These are phyloP conservation scores for Blastobotrys niveus DNA, from an alignment of 1,139 yeast genomes.

Conservation along the genomic window DNA sequence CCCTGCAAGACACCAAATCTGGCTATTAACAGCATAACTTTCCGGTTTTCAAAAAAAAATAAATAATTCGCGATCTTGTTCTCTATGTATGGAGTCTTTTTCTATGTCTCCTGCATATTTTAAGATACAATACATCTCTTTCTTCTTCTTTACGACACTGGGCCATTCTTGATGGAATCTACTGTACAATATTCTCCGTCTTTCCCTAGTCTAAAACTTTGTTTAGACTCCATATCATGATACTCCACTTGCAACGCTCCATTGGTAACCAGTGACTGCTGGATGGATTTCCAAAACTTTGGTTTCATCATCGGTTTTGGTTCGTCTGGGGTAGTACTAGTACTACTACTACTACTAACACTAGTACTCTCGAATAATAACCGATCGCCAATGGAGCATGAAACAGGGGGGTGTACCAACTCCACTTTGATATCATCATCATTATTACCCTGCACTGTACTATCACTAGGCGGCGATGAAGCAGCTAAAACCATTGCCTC, in stretches of 20 bases:
- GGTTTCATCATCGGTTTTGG: conserved; percentile 15
- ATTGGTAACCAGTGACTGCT: conserved; percentile 15
- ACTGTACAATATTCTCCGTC: conserved; percentile 14
- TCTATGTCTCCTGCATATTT: no score
- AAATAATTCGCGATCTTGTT: no score
- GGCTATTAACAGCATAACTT: no score
- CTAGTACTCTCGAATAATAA: conserved; percentile 25
- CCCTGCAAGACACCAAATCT: no score
- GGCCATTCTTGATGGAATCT: conserved; percentile 13
- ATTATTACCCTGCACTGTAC: neutral
- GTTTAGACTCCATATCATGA: conserved; percentile 8
- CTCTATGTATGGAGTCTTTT: no score
- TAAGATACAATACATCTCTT: no score
- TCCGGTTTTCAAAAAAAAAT: no score
- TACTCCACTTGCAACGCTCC: conserved; percentile 15
- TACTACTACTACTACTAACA: no score
- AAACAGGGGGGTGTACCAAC: conserved; percentile 39
- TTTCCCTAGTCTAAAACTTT: conserved; percentile 1
- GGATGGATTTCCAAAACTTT: conserved; percentile 22
- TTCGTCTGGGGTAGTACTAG: no score
- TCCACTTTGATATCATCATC: conserved; percentile 29
- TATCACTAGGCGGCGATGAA: conserved; percentile 32
- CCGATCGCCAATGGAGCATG: conserved; percentile 28
- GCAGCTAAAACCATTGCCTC: conserved; percentile 60
- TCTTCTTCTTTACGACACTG: conserved; percentile 14